Evolutionary conservation across 1,139 yeast species (phyloP).

Genomic region (Geotrichum reessii): DNA sequence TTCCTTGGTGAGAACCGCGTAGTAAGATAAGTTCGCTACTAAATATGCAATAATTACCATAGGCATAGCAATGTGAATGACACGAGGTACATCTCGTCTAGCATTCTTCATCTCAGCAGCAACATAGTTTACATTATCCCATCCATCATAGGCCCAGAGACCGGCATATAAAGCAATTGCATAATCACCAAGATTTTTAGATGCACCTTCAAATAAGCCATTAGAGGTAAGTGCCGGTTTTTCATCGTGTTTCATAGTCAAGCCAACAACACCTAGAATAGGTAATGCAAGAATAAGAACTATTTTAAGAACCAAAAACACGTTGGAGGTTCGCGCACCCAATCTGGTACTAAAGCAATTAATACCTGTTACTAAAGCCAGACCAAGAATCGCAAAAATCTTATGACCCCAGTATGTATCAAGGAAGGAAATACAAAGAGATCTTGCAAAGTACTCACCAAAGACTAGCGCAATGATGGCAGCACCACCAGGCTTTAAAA

Average conservation of each 20-base stretch:
- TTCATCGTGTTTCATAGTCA: constrained; percentile 23
- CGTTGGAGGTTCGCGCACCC: constrained; percentile 37
- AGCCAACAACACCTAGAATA: constrained; percentile 33
- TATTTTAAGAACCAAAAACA: constrained; percentile 37
- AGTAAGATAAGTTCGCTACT: constrained; percentile 38
- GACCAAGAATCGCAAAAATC: constrained; percentile 33
- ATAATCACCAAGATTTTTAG: constrained; percentile 32
- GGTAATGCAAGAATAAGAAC: constrained; percentile 33
- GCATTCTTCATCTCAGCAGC: constrained; percentile 41
- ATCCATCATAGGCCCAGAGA: constrained; percentile 44
- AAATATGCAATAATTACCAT: constrained; percentile 37
- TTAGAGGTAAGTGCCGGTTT: constrained; percentile 25
- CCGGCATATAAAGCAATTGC: constrained; percentile 42
- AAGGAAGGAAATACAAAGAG: constrained; percentile 22
- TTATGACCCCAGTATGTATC: constrained; percentile 33
- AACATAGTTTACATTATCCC: constrained; percentile 43
- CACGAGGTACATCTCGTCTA: constrained; percentile 37
- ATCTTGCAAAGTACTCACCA: constrained; percentile 36
- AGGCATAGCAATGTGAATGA: constrained; percentile 41
- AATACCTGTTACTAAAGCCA: constrained; percentile 30
- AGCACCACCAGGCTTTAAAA: constrained; percentile 40
- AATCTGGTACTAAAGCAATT: constrained; percentile 33
- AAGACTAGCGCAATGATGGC: constrained; percentile 41
- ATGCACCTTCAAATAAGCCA: constrained; percentile 32
- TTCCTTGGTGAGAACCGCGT: constrained; percentile 34